Conservation (phyloP, 805 yeast species). For the Kazachstania psychrophila region DNA sequence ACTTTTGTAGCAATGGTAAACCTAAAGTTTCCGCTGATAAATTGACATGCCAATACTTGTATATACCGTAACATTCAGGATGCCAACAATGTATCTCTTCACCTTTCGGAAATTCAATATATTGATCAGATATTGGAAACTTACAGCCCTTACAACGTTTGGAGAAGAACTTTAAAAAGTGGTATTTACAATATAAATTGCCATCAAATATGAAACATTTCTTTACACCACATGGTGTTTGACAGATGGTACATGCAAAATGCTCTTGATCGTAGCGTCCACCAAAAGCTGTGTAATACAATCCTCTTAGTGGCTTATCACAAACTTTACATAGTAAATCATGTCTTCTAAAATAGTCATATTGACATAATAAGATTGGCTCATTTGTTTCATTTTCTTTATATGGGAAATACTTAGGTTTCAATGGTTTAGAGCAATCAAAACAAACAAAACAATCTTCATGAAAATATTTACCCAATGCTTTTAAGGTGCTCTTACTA, state of each 20-base stretch:
- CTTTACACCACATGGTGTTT: slow-evolving; percentile 76
- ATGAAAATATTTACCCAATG: slow-evolving; percentile 71
- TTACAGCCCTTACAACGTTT: slow-evolving; percentile 90
- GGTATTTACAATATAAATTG: slow-evolving; percentile 81
- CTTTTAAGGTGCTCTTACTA: slow-evolving; percentile 54
- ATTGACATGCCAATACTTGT: slow-evolving; percentile 90
- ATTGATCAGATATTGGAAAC: slow-evolving; percentile 85
- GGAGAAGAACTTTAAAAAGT: slow-evolving; percentile 79
- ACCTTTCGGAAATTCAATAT: slow-evolving; percentile 84
- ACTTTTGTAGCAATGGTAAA: slow-evolving; percentile 27
- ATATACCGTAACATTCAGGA: slow-evolving; percentile 97
- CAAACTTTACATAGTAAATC: slow-evolving; percentile 83
- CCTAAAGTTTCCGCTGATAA: slow-evolving; percentile 56
- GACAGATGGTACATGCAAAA: slow-evolving; percentile 83
- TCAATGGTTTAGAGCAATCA: slow-evolving; percentile 75
- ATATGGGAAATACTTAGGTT: slow-evolving; percentile 81
- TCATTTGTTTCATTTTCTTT: slow-evolving; percentile 35
- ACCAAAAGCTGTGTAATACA: slow-evolving; percentile 89
- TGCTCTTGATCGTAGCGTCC: slow-evolving; percentile 91
- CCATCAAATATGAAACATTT: slow-evolving; percentile 86
- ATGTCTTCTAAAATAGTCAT: slow-evolving; percentile 78
- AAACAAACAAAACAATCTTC: slow-evolving; percentile 80
- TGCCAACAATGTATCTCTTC: slow-evolving; percentile 96
- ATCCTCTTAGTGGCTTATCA: slow-evolving; percentile 76
- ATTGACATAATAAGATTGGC: slow-evolving; percentile 74